phyloP scores from a whole-genome alignment of 1,284 basidiomycete genomes.

The Athelia sp. region DNA sequence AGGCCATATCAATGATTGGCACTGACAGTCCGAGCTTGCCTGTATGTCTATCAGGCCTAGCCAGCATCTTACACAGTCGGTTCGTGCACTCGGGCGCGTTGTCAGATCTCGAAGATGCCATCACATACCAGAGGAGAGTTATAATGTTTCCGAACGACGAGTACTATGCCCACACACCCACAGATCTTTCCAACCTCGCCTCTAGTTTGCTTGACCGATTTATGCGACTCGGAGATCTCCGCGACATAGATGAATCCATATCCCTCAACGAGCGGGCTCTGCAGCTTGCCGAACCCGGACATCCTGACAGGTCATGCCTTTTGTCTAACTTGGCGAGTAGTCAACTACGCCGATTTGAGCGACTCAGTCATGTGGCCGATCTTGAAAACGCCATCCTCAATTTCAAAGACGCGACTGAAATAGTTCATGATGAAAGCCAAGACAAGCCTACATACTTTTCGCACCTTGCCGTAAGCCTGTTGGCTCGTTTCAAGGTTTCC shows the following conservation, averaged over 20 bases:
- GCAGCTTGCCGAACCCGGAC: constrained; percentile 3
- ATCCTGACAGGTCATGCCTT: constrained; percentile 1
- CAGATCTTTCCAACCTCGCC: constrained; percentile 13
- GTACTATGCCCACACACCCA: no score
- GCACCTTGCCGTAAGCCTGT: neutral
- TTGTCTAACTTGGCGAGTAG: constrained; percentile 2
- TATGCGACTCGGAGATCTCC: constrained; percentile 6
- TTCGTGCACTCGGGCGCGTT: constrained; percentile 6
- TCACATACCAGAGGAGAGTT: no score
- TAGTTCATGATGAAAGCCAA: no score
- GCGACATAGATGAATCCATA: constrained; percentile 23
- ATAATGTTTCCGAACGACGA: no score
- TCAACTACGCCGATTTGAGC: neutral
- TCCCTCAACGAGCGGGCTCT: constrained; percentile 6
- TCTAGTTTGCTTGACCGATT: constrained; percentile 12
- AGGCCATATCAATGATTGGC: constrained; percentile 10
- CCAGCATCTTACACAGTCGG: no score
- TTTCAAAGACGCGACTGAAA: no score
- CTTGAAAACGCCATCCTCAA: neutral
- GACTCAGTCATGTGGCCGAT: neutral
- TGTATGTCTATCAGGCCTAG: no score
- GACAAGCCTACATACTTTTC: neutral
- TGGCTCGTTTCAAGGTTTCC: neutral
- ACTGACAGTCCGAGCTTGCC: constrained; percentile 8
- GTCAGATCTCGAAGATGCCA: no score